A percentile compares a stretch with the other conserved stretches of the same genome.
Conservation (phyloP, 1,139 yeast species). For the Protomyces gravidus region DNA sequence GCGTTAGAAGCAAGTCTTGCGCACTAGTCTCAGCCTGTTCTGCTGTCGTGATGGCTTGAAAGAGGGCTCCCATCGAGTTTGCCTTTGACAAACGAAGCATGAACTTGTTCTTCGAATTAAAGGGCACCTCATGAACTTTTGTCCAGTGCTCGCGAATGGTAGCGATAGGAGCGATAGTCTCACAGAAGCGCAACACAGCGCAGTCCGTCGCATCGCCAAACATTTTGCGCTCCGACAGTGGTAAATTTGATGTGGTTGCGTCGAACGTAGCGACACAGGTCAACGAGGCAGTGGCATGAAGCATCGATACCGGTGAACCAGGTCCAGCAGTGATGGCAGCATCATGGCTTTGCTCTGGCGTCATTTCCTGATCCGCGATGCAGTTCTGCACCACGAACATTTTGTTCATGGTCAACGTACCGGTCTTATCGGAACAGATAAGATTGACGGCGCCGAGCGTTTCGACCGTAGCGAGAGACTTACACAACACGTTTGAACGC, state of each 20-base stretch:
- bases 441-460: slow-evolving; percentile 99
- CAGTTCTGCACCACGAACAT: slow-evolving; percentile 61
- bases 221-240: slow-evolving; percentile 39
- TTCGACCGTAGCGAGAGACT: slow-evolving; percentile 89
- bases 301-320: slow-evolving; percentile 35
- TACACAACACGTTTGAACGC: slow-evolving; percentile 86
- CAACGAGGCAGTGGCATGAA: slow-evolving; percentile 39
- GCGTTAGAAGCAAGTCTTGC: slow-evolving; percentile 39
- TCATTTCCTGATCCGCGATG: slow-evolving; percentile 64
- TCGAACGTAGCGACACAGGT: slow-evolving; percentile 47
- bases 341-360: slow-evolving; percentile 49
- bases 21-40: slow-evolving; percentile 41
- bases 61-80: slow-evolving; percentile 50
- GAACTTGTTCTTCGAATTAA: slow-evolving; percentile 50
- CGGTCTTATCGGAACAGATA: slow-evolving; percentile 94
- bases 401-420: slow-evolving; percentile 83
- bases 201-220: slow-evolving; percentile 53
- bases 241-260: slow-evolving; percentile 33
- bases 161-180: slow-evolving; percentile 34
- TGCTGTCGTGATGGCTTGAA: slow-evolving; percentile 6
- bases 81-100: slow-evolving; percentile 40
- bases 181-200: slow-evolving; percentile 46
- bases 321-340: background rate
- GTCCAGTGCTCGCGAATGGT: slow-evolving; percentile 35
- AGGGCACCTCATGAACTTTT: slow-evolving; percentile 44